Evolutionary conservation across 1,284 basidiomycete species (phyloP).

Genomic region (Phellopilus nigrolimitatus): DNA sequence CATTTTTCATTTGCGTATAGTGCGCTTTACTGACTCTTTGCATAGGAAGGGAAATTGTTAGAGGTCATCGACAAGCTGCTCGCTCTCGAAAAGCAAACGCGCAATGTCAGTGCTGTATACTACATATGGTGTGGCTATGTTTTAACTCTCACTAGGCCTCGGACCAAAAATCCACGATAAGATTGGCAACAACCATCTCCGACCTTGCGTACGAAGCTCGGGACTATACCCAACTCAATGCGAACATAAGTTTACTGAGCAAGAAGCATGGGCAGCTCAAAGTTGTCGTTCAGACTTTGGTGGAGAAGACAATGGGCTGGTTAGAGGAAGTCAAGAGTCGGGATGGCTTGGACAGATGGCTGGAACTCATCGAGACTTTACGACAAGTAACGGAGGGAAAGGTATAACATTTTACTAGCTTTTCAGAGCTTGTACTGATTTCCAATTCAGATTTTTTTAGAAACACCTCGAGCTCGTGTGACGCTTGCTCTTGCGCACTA

Average conservation of each 20-base stretch:
- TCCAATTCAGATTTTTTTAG: conserved; percentile 80
- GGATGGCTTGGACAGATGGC: conserved; percentile 72
- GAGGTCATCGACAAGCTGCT: conserved; percentile 90
- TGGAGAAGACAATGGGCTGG: conserved; percentile 81
- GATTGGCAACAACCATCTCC: conserved; percentile 72
- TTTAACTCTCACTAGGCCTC: conserved; percentile 61
- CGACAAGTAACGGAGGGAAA: conserved; percentile 95
- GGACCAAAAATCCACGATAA: conserved; percentile 86
- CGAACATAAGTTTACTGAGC: conserved; percentile 68
- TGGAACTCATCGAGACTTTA: conserved; percentile 85
- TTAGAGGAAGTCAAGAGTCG: conserved; percentile 67
- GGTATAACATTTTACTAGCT: conserved; percentile 37
- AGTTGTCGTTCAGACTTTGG: conserved; percentile 84
- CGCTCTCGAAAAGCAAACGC: conserved; percentile 89
- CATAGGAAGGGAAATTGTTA: conserved; percentile 70
- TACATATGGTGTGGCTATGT: background rate
- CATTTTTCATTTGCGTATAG: conserved; percentile 1
- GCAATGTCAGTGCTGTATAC: conserved; percentile 65
- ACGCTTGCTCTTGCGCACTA: conserved; percentile 81
- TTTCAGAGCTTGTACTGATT: background rate
- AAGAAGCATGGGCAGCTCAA: conserved; percentile 99
- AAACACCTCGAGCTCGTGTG: conserved; percentile 93
- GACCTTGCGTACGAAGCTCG: conserved; percentile 70
- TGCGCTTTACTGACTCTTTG: conserved; percentile 17
- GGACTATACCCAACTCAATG: conserved; percentile 69